Percentiles rank a stretch among this genome's conserved stretches.
Evolutionary conservation across 108 stramenopile genomes (phyloP).

Genomic region (Aurantiochytrium sp.): DNA sequence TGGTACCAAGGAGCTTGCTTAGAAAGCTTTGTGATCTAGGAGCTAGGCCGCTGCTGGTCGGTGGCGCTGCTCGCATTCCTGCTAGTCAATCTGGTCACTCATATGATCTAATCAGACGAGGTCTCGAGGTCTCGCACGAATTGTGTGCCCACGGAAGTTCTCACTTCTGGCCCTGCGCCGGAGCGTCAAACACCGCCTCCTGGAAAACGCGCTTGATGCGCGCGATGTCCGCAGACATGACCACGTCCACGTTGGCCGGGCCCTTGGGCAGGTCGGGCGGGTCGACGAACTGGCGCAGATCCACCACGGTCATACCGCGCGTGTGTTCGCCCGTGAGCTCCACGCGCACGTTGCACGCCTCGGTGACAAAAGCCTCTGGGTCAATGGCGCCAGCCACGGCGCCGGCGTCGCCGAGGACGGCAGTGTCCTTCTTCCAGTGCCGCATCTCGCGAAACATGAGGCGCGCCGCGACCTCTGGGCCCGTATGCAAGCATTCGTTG

Average conservation of each 20-base stretch:
- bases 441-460: slow-evolving; percentile 4
- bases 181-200: not conserved
- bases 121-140: no score
- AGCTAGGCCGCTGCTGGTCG: no score
- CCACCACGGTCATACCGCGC: slow-evolving; percentile 18
- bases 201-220: not conserved
- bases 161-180: not conserved
- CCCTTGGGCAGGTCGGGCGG: not conserved
- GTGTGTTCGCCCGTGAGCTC: not conserved
- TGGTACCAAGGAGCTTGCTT: no score
- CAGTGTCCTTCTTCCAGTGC: slow-evolving; percentile 16
- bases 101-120: no score
- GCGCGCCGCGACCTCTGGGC: not conserved
- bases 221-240: not conserved
- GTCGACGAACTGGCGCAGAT: slow-evolving; percentile 1
- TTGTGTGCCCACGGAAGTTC: no score
- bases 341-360: not conserved
- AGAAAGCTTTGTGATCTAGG: no score
- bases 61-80: no score
- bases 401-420: slow-evolving; percentile 20
- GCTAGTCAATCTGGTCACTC: no score
- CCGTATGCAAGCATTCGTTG: not conserved
- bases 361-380: not conserved
- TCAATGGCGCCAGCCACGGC: not conserved
- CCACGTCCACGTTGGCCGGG: not conserved